Evolutionary conservation across 2,329 filamentous ascomycete genomes (phyloP).

Genomic region (Huntiella abstrusa): DNA sequence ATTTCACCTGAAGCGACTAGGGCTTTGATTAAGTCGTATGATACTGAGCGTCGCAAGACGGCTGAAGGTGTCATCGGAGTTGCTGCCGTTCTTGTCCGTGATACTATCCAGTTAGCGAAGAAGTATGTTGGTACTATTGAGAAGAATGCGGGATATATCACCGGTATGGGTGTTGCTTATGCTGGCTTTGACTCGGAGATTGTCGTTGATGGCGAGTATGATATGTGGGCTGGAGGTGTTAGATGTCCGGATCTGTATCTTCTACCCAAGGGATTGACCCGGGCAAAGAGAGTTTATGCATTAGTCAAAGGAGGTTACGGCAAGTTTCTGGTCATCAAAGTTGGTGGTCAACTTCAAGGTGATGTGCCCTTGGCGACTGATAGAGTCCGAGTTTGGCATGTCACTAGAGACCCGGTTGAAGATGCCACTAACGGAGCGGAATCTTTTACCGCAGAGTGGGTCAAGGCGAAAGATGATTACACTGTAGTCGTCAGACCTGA

Average conservation of each 20-base stretch:
- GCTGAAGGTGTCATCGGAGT: constrained; percentile 28
- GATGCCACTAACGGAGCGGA: neutral
- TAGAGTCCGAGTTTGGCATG: constrained; percentile 2
- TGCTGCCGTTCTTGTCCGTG: constrained; percentile 26
- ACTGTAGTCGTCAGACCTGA: constrained; percentile 22
- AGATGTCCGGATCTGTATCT: constrained; percentile 21
- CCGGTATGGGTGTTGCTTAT: constrained; percentile 26
- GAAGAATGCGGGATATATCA: constrained; percentile 29
- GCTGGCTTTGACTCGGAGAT: constrained; percentile 19
- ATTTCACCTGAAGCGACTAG: constrained; percentile 13
- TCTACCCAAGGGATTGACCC: constrained; percentile 5
- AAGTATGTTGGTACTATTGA: constrained; percentile 28
- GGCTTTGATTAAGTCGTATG: constrained; percentile 24
- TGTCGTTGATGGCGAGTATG: constrained; percentile 17
- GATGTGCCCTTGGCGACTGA: neutral
- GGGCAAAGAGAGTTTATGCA: constrained; percentile 17
- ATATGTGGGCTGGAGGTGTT: constrained; percentile 21
- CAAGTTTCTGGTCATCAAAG: constrained; percentile 16
- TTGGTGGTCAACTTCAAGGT: constrained; percentile 4
- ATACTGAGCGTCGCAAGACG: constrained; percentile 24
- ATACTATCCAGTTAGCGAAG: constrained; percentile 25
- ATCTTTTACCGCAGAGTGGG: constrained; percentile 16
- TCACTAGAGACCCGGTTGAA: neutral
- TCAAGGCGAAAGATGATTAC: constrained; percentile 15
- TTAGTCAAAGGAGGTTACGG: constrained; percentile 16